Evolutionary conservation across 805 yeast genomes (phyloP), one percentile per base, ranked within the genome.

Genomic region (Hanseniaspora meyeri): DNA sequence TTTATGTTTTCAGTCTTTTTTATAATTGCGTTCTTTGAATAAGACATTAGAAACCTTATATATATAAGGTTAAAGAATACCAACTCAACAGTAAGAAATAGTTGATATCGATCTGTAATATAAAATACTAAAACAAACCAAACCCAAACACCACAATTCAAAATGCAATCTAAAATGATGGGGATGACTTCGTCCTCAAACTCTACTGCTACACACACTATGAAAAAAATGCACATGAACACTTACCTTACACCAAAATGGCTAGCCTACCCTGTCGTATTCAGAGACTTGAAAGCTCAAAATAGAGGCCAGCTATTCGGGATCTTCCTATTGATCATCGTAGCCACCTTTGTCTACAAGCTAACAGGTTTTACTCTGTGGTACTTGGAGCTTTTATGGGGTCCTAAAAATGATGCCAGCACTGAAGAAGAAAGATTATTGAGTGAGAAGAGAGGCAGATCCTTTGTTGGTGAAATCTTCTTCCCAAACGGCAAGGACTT

Each of bases 301-400:
- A 71, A 69, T 43, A 77, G 77, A 29, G 88, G 75, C 10, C 75
- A 77, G 53, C 89, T 87, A 0, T 85, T 85, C 66, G 95, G 91
- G 27, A 83, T 85, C 16, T 85, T 85, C 63, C 69, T 80, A 38
- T 69, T 82, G 14, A 65, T 85, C 24, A 78, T 85, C 64, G 77
- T 77, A 31, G 70, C 78, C 1, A 81, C 82, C 0, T 77, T 85
- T 63, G 70, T 76, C 39, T 74, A 81, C 58, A 77, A 85, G 64
- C 83, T 85, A 2, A 55, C 82, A 7, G 75, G 77, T 46, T 84
- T 83, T 65, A 60, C 76, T 20, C 75, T 80, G 57, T 76, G 81
- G 62, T 85, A 83, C 64, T 63, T 85, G 58, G 91, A 85, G 64
- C 84, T 81, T 60, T 76, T 71, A 59, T 69, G 83, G 85, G 20